These are phyloP conservation scores for Malus fusca DNA, from an alignment of 306 rosid genomes.

Conservation along the genomic window DNA sequence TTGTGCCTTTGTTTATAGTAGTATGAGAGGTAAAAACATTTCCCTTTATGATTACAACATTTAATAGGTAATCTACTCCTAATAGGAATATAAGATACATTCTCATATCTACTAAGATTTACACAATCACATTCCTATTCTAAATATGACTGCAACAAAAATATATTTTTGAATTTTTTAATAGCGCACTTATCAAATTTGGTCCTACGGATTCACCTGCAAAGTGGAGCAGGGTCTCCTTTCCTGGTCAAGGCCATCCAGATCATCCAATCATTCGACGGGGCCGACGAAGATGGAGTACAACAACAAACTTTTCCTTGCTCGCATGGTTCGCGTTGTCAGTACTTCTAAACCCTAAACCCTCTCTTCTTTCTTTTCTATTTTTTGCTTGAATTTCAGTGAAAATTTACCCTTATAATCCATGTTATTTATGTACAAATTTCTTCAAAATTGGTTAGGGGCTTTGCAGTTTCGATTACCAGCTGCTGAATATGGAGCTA, in stretches of 20 bases:
- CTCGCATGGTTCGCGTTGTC: conserved; percentile 97
- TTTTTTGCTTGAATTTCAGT: not conserved
- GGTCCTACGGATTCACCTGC: not conserved
- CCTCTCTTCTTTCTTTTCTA: not conserved
- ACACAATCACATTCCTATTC: too few species aligned
- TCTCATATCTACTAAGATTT: too few species aligned
- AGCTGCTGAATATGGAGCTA: conserved; percentile 79
- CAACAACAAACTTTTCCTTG: conserved; percentile 62
- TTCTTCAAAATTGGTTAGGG: conserved; percentile 38
- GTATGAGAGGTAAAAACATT: too few species aligned
- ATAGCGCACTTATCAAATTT: not conserved
- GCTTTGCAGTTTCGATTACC: conserved; percentile 71
- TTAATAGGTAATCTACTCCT: too few species aligned
- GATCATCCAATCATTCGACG: too few species aligned
- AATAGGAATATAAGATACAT: too few species aligned
- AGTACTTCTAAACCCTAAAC: conserved; percentile 13
- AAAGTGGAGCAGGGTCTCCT: not conserved
- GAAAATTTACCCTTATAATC: not conserved
- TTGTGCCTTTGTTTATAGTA: too few species aligned
- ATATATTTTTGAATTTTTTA: too few species aligned
- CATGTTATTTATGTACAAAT: not conserved
- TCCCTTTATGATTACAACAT: too few species aligned
- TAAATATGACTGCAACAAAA: too few species aligned
- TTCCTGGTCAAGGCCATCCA: too few species aligned
- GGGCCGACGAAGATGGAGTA: conserved; percentile 51